Conservation (phyloP, 495 filamentous ascomycete species). For the Xylaria intraflava region DNA sequence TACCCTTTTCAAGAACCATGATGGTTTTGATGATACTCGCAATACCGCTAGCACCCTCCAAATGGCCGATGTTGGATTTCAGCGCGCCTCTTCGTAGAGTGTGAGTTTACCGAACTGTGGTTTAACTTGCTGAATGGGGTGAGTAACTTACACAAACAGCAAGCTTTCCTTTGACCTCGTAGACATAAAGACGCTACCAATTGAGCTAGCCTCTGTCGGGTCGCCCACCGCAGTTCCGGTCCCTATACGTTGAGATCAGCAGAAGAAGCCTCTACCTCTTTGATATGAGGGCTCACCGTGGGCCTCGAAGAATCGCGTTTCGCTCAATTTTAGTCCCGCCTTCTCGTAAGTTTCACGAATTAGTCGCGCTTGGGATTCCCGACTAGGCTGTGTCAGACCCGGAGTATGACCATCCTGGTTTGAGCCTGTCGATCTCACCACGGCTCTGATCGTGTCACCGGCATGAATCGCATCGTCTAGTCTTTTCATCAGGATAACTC, state of each 20-base stretch:
- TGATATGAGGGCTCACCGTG: constrained; percentile 37
- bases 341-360: neutral
- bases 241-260: neutral
- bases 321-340: constrained; percentile 27
- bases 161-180: constrained; percentile 11
- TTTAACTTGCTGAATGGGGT: constrained; percentile 24
- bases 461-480: constrained; percentile 36
- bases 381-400: neutral
- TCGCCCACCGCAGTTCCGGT: constrained; percentile 38
- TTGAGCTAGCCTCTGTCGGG: constrained; percentile 42
- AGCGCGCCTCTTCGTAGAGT: neutral
- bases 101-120: too few species aligned
- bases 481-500: constrained; percentile 43
- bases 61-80: neutral
- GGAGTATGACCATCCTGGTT: constrained; percentile 42
- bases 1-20: constrained; percentile 10
- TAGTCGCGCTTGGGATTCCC: neutral
- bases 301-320: constrained; percentile 39
- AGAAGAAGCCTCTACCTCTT: constrained; percentile 42
- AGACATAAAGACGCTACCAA: constrained; percentile 24
- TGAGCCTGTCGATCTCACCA: constrained; percentile 41
- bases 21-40: constrained; percentile 45
- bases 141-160: too few species aligned
- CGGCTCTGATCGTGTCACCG: constrained; percentile 40
- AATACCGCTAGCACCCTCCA: constrained; percentile 22